Base-by-base conservation (phyloP, 164 flowering plant genomes). In the Protea cynaroides region DNA sequence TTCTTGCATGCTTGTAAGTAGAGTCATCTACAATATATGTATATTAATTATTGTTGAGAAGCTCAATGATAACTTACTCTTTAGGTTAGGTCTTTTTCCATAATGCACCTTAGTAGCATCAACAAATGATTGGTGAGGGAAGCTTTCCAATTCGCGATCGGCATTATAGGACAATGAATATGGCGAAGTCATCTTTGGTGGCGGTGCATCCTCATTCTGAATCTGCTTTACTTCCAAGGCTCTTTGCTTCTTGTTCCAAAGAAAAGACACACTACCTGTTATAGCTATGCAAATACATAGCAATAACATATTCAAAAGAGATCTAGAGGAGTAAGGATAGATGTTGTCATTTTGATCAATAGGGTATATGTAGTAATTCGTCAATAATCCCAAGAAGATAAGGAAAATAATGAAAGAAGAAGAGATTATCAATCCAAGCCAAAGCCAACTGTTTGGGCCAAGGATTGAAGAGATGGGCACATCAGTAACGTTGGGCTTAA, bases 401-500 rank as follows among this genome's bases (percentile, higher is more conserved):
- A 88, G 81, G 71, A 73, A 90, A 13, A 76, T 70, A 44, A 86
- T 13, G 46, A 89, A 90, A 1, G 98, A 86, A 7, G 87, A 81
- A 10, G 92, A 78, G 9, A 92, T 86, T 25, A 92, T 78, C 0
- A 75, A 67, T 0, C 78, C 87, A 5, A 92, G 89, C 80, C 90
- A 92, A 6, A 88, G 85, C 93, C 93, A 85, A 66, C 80, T 69
- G 46, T 86, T 83, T 46, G 85, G 80, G 38, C 97, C 98, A 40
- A 88, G 71, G 22, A 75, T 68, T 4, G 89, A 64, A 21, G 90
- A 67, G 5, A 88, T 46, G 18, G 94, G 86, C 24, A 58, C 71
- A 57, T 88, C 92, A 0, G 77, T 64, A 29, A 75, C n/a, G 1
- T 22, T 66, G 6, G 96, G 86, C 49, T 87, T 84, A 85, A 93